Percentiles rank a stretch among this genome's conserved stretches.
Conservation (phyloP, 1,284 basidiomycete genomes). For the Rhodotorula glutinis region DNA sequence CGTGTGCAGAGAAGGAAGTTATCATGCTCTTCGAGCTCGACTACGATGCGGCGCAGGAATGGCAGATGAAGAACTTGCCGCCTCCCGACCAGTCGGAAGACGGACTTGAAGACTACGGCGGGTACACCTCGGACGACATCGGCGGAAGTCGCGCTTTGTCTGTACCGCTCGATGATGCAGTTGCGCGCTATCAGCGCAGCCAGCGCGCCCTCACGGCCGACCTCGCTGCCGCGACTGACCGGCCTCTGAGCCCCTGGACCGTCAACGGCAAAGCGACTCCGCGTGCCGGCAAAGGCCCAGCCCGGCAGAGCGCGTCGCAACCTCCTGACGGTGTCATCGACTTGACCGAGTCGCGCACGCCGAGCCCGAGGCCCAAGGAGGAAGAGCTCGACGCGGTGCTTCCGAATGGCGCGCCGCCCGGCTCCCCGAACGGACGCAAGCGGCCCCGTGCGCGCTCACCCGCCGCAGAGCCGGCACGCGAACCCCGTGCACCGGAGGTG, state of each 20-base stretch:
- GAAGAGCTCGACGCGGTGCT: slow-evolving; percentile 5
- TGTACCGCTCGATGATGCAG: neutral
- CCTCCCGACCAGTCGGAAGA: neutral
- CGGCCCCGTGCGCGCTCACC: slow-evolving; percentile 12
- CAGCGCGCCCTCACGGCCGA: neutral
- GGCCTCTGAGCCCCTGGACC: too few species aligned
- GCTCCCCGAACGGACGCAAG: neutral
- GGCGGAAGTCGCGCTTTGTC: slow-evolving; percentile 2
- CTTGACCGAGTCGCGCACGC: slow-evolving; percentile 18
- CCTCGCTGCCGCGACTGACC: neutral
- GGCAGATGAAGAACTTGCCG: slow-evolving; percentile 8
- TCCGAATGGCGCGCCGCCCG: neutral
- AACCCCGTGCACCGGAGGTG: neutral
- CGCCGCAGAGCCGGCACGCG: neutral
- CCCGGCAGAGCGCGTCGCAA: neutral
- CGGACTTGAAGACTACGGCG: neutral
- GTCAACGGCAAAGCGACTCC: too few species aligned
- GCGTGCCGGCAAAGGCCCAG: too few species aligned
- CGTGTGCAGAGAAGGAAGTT: neutral
- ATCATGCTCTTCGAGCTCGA: slow-evolving; percentile 4
- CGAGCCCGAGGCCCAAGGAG: slow-evolving; percentile 12
- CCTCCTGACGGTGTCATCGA: slow-evolving; percentile 2
- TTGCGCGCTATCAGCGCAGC: neutral
- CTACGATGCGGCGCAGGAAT: neutral
- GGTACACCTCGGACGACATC: neutral